phyloP scores from a whole-genome alignment of 2,329 filamentous ascomycete species.

The Penicillium rolfsii region DNA sequence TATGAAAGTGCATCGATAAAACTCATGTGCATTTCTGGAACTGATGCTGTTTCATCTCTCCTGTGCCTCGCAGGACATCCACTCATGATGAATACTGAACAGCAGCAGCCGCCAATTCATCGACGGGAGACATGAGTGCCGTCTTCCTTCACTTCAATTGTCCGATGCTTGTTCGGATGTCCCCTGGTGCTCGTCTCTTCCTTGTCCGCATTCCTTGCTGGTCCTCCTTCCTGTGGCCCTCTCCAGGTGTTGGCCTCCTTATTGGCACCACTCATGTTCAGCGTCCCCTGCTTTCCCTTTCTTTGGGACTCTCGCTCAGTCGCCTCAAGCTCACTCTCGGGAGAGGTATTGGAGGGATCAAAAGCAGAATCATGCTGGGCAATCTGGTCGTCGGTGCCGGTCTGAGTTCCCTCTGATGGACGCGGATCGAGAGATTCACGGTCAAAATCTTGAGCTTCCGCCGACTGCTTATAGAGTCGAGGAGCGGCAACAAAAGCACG shows the following conservation, averaged over 20 bases:
- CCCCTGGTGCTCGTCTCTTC: conserved; percentile 44
- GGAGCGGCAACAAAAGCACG: conserved; percentile 17
- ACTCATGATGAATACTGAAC: neutral
- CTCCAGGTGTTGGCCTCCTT: conserved; percentile 58
- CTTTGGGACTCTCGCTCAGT: conserved; percentile 44
- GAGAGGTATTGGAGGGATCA: conserved; percentile 67
- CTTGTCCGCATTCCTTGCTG: conserved; percentile 44
- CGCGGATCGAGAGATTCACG: conserved; percentile 67
- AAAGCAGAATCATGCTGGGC: conserved; percentile 67
- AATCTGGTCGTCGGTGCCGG: conserved; percentile 65
- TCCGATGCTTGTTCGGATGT: conserved; percentile 40
- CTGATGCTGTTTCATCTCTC: neutral
- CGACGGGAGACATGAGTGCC: conserved; percentile 30
- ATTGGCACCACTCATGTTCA: conserved; percentile 66
- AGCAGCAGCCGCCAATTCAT: conserved; percentile 1
- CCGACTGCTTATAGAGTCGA: conserved; percentile 14
- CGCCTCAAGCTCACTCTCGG: conserved; percentile 57
- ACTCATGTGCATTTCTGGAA: neutral
- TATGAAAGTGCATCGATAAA: neutral
- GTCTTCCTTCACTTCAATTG: conserved; percentile 32
- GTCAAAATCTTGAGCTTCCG: conserved; percentile 39
- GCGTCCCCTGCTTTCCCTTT: conserved; percentile 47
- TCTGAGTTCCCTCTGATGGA: conserved; percentile 68
- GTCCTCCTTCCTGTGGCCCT: conserved; percentile 48
- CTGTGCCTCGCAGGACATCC: neutral